Percentiles rank a stretch among this genome's conserved stretches.
Conservation (phyloP, 2,329 filamentous ascomycete genomes). For the Cordyceps farinosa region DNA sequence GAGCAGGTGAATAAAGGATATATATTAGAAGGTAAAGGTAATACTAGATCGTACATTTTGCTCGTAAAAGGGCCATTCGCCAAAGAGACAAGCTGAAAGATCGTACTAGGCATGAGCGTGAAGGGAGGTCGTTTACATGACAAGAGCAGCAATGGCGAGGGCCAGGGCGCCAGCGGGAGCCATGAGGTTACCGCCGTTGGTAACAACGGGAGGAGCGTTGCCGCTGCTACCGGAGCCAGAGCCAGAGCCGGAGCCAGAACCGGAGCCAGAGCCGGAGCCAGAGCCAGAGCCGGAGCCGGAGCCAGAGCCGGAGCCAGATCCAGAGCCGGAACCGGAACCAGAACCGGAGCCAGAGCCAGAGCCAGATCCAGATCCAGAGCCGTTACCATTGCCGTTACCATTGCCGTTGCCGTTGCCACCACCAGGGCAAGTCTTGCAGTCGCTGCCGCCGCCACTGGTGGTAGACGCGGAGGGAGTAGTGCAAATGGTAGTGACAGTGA, state of each 20-base stretch:
- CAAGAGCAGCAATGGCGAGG: constrained; percentile 16
- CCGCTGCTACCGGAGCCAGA: background rate
- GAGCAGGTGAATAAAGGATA: background rate
- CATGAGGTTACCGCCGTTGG: constrained; percentile 8
- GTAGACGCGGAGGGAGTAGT: background rate
- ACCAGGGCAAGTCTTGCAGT: constrained; percentile 13
- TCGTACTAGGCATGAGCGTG: background rate
- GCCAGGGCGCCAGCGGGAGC: constrained; percentile 15
- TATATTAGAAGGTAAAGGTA: constrained; percentile 12
- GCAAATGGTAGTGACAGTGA: constrained; percentile 6
- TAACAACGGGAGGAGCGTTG: constrained; percentile 3
- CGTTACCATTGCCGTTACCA: background rate
- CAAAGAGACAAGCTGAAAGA: background rate
- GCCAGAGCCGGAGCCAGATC: background rate
- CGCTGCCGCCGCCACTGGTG: background rate
- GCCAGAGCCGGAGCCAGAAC: background rate
- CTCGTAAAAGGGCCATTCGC: constrained; percentile 1
- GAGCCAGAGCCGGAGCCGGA: background rate
- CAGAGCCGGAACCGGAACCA: background rate
- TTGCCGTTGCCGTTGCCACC: background rate
- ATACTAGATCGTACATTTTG: constrained; percentile 15
- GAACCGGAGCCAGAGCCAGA: background rate
- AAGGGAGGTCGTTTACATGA: constrained; percentile 11
- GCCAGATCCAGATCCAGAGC: background rate
- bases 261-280: background rate